phyloP scores from a whole-genome alignment of 2,329 filamentous ascomycete species.

The Ophiostoma perfectum region DNA sequence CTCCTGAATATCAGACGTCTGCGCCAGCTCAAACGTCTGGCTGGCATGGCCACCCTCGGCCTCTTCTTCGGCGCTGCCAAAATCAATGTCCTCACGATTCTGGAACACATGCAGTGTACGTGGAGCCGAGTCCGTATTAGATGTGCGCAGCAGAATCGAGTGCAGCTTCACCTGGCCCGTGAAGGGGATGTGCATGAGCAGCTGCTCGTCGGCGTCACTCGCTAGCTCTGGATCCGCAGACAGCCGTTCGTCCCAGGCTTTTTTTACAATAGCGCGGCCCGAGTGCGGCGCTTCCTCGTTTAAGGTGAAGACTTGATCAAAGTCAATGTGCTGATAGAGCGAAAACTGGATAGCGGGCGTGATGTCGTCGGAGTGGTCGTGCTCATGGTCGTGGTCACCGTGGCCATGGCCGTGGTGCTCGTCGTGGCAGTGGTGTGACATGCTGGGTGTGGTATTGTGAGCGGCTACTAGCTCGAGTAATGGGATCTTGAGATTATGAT shows the following conservation, averaged over 20 bases:
- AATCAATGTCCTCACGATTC: slow-evolving; percentile 85
- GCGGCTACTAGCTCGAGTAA: too few species aligned
- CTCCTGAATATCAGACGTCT: slow-evolving; percentile 78
- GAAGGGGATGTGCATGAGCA: slow-evolving; percentile 94
- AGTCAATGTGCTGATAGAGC: slow-evolving; percentile 87
- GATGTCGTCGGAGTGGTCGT: slow-evolving; percentile 89
- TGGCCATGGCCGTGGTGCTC: slow-evolving; percentile 30
- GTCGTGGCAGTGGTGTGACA: slow-evolving; percentile 32
- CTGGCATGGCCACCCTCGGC: slow-evolving; percentile 42
- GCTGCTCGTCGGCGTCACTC: slow-evolving; percentile 85
- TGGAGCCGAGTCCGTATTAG: slow-evolving; percentile 64
- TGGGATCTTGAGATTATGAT: not conserved
- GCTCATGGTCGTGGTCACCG: slow-evolving; percentile 45
- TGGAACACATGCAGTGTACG: slow-evolving; percentile 79
- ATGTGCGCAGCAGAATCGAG: slow-evolving; percentile 78
- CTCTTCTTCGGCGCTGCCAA: slow-evolving; percentile 64
- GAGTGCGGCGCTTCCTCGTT: slow-evolving; percentile 69
- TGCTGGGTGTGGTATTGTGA: not conserved
- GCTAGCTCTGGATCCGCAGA: slow-evolving; percentile 65
- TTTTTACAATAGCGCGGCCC: slow-evolving; percentile 73
- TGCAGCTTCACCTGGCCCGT: slow-evolving; percentile 91
- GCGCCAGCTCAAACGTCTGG: slow-evolving; percentile 71
- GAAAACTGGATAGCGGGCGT: slow-evolving; percentile 86
- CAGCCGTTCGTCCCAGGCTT: slow-evolving; percentile 83
- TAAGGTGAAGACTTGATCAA: slow-evolving; percentile 74